Evolutionary conservation across 768 basidiomycete species (phyloP), one percentile per base, ranked within the genome.

Genomic region (Lepiota subincarnata): DNA sequence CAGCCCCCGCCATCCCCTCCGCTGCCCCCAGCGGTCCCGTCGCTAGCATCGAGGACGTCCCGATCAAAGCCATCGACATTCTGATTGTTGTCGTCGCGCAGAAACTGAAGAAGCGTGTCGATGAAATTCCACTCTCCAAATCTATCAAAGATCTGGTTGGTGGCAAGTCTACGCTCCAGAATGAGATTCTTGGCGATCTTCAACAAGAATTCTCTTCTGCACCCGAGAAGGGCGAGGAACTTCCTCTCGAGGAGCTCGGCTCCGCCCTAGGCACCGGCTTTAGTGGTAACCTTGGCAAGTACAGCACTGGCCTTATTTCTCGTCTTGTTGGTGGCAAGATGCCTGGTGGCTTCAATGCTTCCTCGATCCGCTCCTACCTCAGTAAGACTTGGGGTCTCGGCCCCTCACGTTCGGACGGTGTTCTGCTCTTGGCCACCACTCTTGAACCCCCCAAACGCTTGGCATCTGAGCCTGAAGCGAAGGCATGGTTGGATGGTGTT

Each of bases 81-180:
- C 81, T 98, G 22, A 79, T 80, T 50, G 81, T 84, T 59, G 86
- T 98, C 67, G 89, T 99, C 54, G 93, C 97, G 0, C 97, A 99
- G 75, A 99, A 99, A 72, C 74, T 99, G 64, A 99, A 99, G 86
- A 99, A 99, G 79, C 81, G 77, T 51, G 78, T 94, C 24, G 82
- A 86, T 45, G 97, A 98, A 63, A 76, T 98, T 52, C 91, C 94
- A 4, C 74, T 94, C 6, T 80, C 84, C 56, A 99, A 99, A 70
- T 88, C 93, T 0, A 94, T 99, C 77, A 98, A 99, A 71, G 97
- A 99, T 63, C 87, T 99, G 51, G 95, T 97, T 42, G 93, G 93
- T 24, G 97, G 97, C 59, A 99, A 99, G 72, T 98, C 96, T 14
- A 99, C 97, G 0, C 77, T 99, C 55, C 97, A 98, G 72, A 99